Base-by-base conservation (phyloP, 306 rosid genomes). In the Herpetospermum pedunculosum region DNA sequence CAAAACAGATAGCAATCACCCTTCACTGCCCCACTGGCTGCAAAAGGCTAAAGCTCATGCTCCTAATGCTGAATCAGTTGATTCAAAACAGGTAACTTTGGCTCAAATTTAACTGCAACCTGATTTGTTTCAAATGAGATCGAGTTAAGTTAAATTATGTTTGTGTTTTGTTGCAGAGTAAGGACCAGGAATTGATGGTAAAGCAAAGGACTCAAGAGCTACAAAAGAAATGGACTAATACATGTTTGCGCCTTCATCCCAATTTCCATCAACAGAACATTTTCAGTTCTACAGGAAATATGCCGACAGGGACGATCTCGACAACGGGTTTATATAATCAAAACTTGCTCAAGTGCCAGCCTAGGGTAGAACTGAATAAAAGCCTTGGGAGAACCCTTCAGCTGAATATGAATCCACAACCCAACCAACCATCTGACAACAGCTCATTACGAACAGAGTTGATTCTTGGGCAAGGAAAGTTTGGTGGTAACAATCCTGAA, bases 21-120 rank as follows among this genome's bases (percentile, higher is more conserved):
- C 85, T 0, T 4, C 84, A 14, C 86, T 95, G 70, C 99, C 99
- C 2, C 99, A 78, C 69, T 95, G 99, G 99, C 76, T 95, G 81
- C 97, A 88, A 81, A 84, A 84, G 76, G 97, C 92, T 58, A 91
- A 84, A 83, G 55, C 84, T 40, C 18, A 25, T 71, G 76, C 34
- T 13, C 79, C 87, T 81, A 88, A 83, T 80, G 67, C 84, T 21
- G 86, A 81, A 96, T 90, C 87, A 70, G 70, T 73, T 2, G 73
- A 75, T 46, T 30, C 26, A 3, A 21, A 38, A 53, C 78, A 75
- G 78, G 78, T 75, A 75, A 37, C 16, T 47, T 29, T 5, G 8
- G 26, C 18, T 72, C 29, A 48, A n/a, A 72, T 70, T 18, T 25
- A 44, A 25, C 38, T 21, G 15, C 52, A 26, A 44, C 57, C 26